Evolutionary conservation across 345 rosid species (phyloP), one percentile per base, ranked within the genome.

Genomic region (Nasturtium officinale): DNA sequence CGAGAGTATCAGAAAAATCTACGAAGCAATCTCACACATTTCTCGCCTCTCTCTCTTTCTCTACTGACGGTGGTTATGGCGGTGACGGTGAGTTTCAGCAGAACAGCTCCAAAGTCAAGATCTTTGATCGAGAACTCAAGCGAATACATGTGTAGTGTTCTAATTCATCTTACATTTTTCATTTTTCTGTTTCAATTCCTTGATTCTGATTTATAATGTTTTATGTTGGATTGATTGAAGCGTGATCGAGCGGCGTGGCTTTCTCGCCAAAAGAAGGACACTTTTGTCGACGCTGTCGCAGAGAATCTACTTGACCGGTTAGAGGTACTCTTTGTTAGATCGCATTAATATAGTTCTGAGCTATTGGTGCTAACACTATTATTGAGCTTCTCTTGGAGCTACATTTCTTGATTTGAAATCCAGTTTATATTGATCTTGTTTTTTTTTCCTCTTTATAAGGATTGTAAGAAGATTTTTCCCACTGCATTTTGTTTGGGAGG

Each of bases 191-290:
- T 37, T 5, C 7, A 7, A 15, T 1, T 43, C 58, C 11, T 13
- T 7, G 13, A 25, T 69, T 51, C 55, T 43, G 38, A 42, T 52
- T 32, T 46, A 0, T 21, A 23, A 64, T 25, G 17, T 61, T 0
- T 69, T 60, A 35, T 0, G 5, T 8, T n/a, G 54, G 54, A 28
- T n/a, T 76, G 75, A 63, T 56, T 78, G 82, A 84, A 91, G 99
- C 97, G 99, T 53, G 99, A 91, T 59, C 86, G 99, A 79, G 94
- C 99, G 37, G 96, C 99, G 9, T 95, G 99, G 99, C 78, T 88
- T 68, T 83, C 76, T 87, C 80, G 83, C 29, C 77, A 87, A 18
- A 69, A 63, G 23, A 73, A 81, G 38, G 93, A 95, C 75, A 72
- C 86, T 13, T 86, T 91, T 68, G 75, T 87, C n/a, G 87, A 91